A percentile compares a stretch with the other conserved stretches of the same genome.
These are phyloP conservation scores for Auricularia sp. DNA, from an alignment of 768 basidiomycete genomes.

Conservation along the genomic window DNA sequence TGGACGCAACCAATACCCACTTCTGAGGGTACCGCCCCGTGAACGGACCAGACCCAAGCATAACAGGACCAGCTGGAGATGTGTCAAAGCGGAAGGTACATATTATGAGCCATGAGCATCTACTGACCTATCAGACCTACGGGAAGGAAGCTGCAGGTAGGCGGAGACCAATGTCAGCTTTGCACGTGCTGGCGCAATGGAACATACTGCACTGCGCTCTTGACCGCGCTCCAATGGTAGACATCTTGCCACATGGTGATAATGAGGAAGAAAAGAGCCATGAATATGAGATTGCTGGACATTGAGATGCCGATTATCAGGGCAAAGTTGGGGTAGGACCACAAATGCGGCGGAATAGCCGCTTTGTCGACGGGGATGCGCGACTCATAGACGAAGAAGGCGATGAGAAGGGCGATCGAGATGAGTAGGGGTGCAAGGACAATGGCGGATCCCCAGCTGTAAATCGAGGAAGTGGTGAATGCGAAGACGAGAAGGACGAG, in stretches of 20 bases:
- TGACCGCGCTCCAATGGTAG: constrained; percentile 6
- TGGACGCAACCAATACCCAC: constrained; percentile 35
- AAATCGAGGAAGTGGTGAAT: constrained; percentile 34
- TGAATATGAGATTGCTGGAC: constrained; percentile 4
- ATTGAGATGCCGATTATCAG: constrained; percentile 2
- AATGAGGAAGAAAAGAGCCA: constrained; percentile 6
- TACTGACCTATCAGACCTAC: background rate
- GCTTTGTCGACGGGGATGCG: constrained; percentile 5
- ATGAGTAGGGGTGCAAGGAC: constrained; percentile 30
- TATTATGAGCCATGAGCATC: background rate
- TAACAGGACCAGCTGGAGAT: background rate
- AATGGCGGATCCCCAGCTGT: constrained; percentile 37
- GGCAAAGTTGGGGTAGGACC: constrained; percentile 6
- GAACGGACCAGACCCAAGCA: background rate
- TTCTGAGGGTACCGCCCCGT: constrained; percentile 18
- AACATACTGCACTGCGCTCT: constrained; percentile 5
- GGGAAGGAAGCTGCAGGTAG: background rate
- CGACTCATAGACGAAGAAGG: constrained; percentile 5
- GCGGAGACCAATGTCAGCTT: background rate
- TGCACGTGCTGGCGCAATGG: background rate
- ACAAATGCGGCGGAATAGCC: constrained; percentile 4
- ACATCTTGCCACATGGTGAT: constrained; percentile 6
- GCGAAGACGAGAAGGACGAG: constrained; percentile 27
- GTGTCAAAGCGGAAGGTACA: background rate
- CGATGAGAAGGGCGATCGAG: background rate